Evolutionary conservation across 176 grass and related monocot genomes (phyloP).

Genomic region (Triticum turgidum): DNA sequence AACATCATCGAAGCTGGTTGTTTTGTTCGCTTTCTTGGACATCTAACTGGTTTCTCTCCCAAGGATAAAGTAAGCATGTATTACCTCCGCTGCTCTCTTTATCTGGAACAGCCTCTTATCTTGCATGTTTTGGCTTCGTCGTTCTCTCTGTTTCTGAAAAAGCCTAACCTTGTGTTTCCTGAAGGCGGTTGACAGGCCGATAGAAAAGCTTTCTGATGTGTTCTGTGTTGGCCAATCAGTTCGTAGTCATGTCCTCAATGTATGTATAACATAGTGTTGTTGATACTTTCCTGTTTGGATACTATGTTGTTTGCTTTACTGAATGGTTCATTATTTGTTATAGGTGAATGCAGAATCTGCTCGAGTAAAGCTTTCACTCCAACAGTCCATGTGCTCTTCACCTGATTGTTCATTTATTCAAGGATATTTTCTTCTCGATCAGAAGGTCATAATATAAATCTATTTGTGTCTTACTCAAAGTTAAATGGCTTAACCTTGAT

Average conservation of each 20-base stretch:
- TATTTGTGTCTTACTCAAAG: slow-evolving; percentile 16
- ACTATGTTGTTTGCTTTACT: slow-evolving; percentile 8
- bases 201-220: slow-evolving; percentile 59
- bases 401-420: slow-evolving; percentile 73
- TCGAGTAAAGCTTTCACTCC: slow-evolving; percentile 81
- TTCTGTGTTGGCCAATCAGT: slow-evolving; percentile 90
- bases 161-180: slow-evolving; percentile 44
- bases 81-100: slow-evolving; percentile 2
- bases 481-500: background rate
- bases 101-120: slow-evolving; percentile 32
- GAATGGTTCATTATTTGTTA: slow-evolving; percentile 14
- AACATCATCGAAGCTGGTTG: slow-evolving; percentile 95
- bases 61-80: slow-evolving; percentile 81
- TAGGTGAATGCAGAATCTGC: slow-evolving; percentile 76
- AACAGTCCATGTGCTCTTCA: slow-evolving; percentile 85
- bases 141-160: slow-evolving; percentile 21
- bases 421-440: slow-evolving; percentile 82
- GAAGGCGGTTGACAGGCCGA: slow-evolving; percentile 74
- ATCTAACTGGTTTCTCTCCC: slow-evolving; percentile 88
- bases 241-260: slow-evolving; percentile 73
- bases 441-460: slow-evolving; percentile 56
- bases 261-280: slow-evolving; percentile 40
- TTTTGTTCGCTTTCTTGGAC: slow-evolving; percentile 95
- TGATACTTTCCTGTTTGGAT: slow-evolving; percentile 6
- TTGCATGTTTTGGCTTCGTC: slow-evolving; percentile 22